Conservation (phyloP, 148 eudicot species). For the Amaranthus hypochondriacus region DNA sequence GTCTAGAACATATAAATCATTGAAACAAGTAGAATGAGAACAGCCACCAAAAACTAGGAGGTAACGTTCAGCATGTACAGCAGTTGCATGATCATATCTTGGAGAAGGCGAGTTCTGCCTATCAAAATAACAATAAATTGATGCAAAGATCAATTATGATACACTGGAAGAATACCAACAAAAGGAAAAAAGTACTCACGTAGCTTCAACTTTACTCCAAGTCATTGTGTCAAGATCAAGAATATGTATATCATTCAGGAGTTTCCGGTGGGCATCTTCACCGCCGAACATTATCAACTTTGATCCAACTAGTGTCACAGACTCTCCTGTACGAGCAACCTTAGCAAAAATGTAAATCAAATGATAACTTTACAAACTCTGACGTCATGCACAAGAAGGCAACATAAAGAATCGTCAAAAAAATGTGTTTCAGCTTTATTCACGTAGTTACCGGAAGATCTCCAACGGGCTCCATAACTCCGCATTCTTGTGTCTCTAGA, state of each 20-base stretch:
- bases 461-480: constrained; percentile 71
- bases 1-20: constrained; percentile 81
- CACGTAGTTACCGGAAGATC: constrained; percentile 68
- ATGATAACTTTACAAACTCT: neutral
- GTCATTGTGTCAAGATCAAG: constrained; percentile 78
- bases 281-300: constrained; percentile 93
- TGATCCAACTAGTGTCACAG: constrained; percentile 72
- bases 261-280: constrained; percentile 59
- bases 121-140: constrained; percentile 43
- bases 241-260: constrained; percentile 68
- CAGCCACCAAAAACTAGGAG: constrained; percentile 90
- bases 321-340: constrained; percentile 90
- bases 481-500: constrained; percentile 50
- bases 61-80: constrained; percentile 74
- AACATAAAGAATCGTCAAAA: constrained; percentile 2
- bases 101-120: constrained; percentile 94
- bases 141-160: constrained; percentile 17
- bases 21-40: constrained; percentile 87
- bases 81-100: constrained; percentile 91
- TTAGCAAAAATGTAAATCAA: constrained; percentile 21
- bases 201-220: constrained; percentile 68
- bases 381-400: neutral
- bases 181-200: constrained; percentile 39
- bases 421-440: neutral
- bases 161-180: constrained; percentile 1